Conservation (phyloP, 352 stramenopile genomes). For the Thalassiosira hispida region DNA sequence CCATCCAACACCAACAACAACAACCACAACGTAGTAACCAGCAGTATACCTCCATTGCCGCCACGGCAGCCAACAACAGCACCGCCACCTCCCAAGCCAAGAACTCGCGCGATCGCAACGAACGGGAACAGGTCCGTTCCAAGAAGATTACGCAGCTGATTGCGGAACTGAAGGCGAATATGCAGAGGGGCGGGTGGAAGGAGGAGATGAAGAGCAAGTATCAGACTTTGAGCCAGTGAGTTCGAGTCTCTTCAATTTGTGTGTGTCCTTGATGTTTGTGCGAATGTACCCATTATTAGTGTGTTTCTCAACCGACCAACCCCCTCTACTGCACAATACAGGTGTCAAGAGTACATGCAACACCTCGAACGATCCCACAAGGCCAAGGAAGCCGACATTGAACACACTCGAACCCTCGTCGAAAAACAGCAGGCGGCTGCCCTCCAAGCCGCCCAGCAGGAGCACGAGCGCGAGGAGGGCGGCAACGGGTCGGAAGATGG, state of each 20-base stretch:
- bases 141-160: conserved; percentile 82
- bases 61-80: neutral
- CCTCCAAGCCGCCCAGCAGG: too few relatives aligned
- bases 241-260: conserved; percentile 25
- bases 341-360: conserved; percentile 76
- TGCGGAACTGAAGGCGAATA: conserved; percentile 69
- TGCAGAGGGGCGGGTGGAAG: conserved; percentile 76
- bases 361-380: conserved; percentile 67
- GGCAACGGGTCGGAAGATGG: too few relatives aligned
- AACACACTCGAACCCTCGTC: conserved; percentile 48
- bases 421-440: neutral
- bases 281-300: neutral
- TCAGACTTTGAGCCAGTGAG: conserved; percentile 80
- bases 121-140: conserved; percentile 72
- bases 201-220: conserved; percentile 81
- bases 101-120: conserved; percentile 60
- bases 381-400: conserved; percentile 68
- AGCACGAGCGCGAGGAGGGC: conserved; percentile 36
- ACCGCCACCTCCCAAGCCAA: neutral
- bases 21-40: neutral
- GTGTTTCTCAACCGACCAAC: neutral
- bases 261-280: neutral
- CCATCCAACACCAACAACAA: conserved; percentile 3
- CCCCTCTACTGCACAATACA: too few relatives aligned
- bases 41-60: conserved; percentile 1